A percentile compares a stretch with the other conserved stretches of the same genome.
These are phyloP conservation scores for Linum lewisii DNA, from an alignment of 345 rosid species.

Conservation along the genomic window DNA sequence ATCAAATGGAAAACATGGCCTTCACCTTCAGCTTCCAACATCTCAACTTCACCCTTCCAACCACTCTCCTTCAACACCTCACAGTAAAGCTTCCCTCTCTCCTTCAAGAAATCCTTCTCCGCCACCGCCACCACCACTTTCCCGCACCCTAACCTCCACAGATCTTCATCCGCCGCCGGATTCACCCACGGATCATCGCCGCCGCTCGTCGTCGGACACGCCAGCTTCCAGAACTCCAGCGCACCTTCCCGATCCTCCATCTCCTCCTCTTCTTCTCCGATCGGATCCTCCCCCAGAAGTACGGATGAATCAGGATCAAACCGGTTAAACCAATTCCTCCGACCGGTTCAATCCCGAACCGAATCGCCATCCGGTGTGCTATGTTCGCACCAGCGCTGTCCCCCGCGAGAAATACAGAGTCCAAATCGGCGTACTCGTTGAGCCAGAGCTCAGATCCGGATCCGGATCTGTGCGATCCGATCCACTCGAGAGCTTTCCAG, in stretches of 20 bases:
- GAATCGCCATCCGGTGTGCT: background rate
- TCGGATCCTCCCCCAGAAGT: slow-evolving; percentile 1
- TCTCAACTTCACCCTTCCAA: slow-evolving; percentile 25
- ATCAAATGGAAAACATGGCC: slow-evolving; percentile 26
- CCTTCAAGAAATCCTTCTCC: slow-evolving; percentile 24
- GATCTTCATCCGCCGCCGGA: background rate
- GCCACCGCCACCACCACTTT: background rate
- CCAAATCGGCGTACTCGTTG: background rate
- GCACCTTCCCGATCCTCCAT: background rate
- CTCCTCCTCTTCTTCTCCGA: background rate
- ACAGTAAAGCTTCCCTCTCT: slow-evolving; percentile 19
- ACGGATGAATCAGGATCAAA: background rate
- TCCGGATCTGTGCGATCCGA: slow-evolving; percentile 14
- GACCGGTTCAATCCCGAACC: background rate
- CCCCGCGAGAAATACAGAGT: slow-evolving; percentile 4
- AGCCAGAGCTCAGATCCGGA: slow-evolving; percentile 17
- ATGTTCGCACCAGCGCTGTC: slow-evolving; percentile 14
- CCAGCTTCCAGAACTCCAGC: background rate
- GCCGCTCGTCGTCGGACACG: background rate
- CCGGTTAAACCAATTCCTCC: background rate
- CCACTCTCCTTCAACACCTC: slow-evolving; percentile 21
- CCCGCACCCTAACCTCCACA: background rate
- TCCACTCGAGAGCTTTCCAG: slow-evolving; percentile 22
- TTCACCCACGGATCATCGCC: background rate
- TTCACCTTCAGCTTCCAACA: slow-evolving; percentile 26